Evolutionary conservation across 2,329 filamentous ascomycete species (phyloP), one percentile per base, ranked within the genome.

Genomic region (Beauveria rudraprayagi): DNA sequence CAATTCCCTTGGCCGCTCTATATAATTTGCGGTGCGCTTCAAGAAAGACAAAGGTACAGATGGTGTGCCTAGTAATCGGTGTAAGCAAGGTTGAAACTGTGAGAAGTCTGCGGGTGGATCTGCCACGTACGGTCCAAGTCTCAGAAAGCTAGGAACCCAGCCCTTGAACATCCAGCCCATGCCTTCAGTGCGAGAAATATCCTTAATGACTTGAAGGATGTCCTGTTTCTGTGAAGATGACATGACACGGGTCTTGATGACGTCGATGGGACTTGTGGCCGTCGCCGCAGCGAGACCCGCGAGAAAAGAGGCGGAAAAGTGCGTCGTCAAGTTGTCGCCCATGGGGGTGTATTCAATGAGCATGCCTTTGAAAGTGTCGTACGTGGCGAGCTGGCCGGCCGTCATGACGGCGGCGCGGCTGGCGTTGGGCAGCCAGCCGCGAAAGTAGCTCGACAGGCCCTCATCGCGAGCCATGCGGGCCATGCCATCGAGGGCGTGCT

Each of bases 211-310:
- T 61, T 77, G 77, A 3, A 83, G 65, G 34, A 94, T 74, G 28
- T 82, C 78, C 64, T 77, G 69, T 63, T 76, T 72, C 47, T 77
- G 72, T 54, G 75, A 75, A 26, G 86, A 83, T 64, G 86, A 89
- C 91, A 96, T 96, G 68, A 95, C 84, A 26, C 90, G 81, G 10
- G 91, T 96, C 80, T 95, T 95, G 76, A 96, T 87, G 34, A 96
- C 91, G 73, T 95, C 91, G 56, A 95, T 87, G 0, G 91, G 91
- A 61, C 86, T 91, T 66, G 90, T 94, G 14, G 93, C 83, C 0
- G 91, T 94, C 1, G 91, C 93, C 5, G 91, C 91, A 7, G 92
- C 87, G 63, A 95, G 86, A 10, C 91, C 91, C 1, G 90, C 90
- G 63, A 92, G 75, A 67, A 94, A 86, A 0, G 85, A 90, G 2